phyloP scores from a whole-genome alignment of 1,284 basidiomycete species.

The Rhodotorula sp. region DNA sequence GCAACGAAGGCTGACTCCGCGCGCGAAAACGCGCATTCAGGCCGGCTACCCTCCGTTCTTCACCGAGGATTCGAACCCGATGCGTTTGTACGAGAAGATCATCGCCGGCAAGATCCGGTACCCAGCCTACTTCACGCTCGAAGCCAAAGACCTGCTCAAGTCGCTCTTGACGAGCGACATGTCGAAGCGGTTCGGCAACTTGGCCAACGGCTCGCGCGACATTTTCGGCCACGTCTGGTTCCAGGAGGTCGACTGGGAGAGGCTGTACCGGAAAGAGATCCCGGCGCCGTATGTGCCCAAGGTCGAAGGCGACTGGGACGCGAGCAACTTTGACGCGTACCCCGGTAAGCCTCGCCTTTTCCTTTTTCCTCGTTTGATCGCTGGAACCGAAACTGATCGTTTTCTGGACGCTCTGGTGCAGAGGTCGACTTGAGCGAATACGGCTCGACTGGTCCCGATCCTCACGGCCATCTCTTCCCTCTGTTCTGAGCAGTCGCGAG shows the following conservation, averaged over 20 bases:
- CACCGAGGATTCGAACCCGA: constrained; percentile 63
- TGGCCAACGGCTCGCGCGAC: constrained; percentile 87
- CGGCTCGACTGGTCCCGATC: constrained; percentile 43
- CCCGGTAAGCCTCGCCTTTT: constrained; percentile 17
- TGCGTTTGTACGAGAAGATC: constrained; percentile 92
- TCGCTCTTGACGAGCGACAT: constrained; percentile 88
- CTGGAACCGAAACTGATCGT: no score
- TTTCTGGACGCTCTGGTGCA: background rate
- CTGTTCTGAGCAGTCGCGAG: constrained; percentile 10
- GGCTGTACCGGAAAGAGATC: constrained; percentile 79
- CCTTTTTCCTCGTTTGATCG: no score
- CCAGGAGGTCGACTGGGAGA: constrained; percentile 91
- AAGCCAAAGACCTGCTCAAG: constrained; percentile 84
- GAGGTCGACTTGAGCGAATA: constrained; percentile 44
- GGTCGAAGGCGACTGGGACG: constrained; percentile 52
- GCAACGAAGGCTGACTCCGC: background rate
- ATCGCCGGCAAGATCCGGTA: constrained; percentile 82
- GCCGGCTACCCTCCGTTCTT: constrained; percentile 58
- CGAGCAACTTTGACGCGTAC: constrained; percentile 48
- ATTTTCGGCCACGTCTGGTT: constrained; percentile 98
- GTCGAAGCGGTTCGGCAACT: constrained; percentile 87
- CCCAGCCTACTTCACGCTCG: constrained; percentile 76
- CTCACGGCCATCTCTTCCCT: constrained; percentile 45
- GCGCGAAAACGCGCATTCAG: constrained; percentile 32
- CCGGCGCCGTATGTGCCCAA: constrained; percentile 90